Conservation (phyloP, 1,139 yeast species). For the Debaryomyces coudertii region DNA sequence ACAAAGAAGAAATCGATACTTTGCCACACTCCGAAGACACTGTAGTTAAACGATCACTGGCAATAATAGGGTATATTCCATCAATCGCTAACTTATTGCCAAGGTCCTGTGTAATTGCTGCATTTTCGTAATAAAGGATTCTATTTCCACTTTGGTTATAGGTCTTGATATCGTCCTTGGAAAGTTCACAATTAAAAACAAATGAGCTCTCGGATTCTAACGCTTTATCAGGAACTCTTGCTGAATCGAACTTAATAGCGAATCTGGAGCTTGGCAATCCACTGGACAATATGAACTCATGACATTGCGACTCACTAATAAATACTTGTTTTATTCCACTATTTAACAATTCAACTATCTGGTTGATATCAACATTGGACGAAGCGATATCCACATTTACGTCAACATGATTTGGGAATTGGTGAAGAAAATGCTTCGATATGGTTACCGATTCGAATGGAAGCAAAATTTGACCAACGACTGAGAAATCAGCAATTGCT, state of each 20-base stretch:
- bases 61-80: slow-evolving; percentile 54
- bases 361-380: slow-evolving; percentile 35
- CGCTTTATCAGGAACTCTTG: slow-evolving; percentile 17
- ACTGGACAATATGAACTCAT: slow-evolving; percentile 38
- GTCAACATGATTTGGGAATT: slow-evolving; percentile 36
- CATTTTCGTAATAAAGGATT: slow-evolving; percentile 37
- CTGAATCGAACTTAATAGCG: slow-evolving; percentile 37
- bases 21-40: slow-evolving; percentile 33
- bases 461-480: slow-evolving; percentile 44
- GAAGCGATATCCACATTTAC: slow-evolving; percentile 39
- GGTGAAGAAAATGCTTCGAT: slow-evolving; percentile 39
- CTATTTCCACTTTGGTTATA: slow-evolving; percentile 44
- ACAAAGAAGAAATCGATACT: slow-evolving; percentile 53
- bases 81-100: slow-evolving; percentile 34
- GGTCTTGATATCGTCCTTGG: slow-evolving; percentile 23
- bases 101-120: slow-evolving; percentile 24
- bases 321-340: slow-evolving; percentile 64
- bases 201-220: slow-evolving; percentile 27
- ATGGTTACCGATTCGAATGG: slow-evolving; percentile 32
- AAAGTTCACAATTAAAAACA: slow-evolving; percentile 21
- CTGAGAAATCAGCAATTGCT: slow-evolving; percentile 31
- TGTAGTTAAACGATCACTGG: slow-evolving; percentile 44
- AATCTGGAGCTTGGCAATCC: slow-evolving; percentile 69
- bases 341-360: slow-evolving; percentile 60
- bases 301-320: slow-evolving; percentile 37